Percentiles rank a stretch among this genome's conserved stretches.
phyloP scores from a whole-genome alignment of 2,329 filamentous ascomycete species.

The Beauveria medogensis region DNA sequence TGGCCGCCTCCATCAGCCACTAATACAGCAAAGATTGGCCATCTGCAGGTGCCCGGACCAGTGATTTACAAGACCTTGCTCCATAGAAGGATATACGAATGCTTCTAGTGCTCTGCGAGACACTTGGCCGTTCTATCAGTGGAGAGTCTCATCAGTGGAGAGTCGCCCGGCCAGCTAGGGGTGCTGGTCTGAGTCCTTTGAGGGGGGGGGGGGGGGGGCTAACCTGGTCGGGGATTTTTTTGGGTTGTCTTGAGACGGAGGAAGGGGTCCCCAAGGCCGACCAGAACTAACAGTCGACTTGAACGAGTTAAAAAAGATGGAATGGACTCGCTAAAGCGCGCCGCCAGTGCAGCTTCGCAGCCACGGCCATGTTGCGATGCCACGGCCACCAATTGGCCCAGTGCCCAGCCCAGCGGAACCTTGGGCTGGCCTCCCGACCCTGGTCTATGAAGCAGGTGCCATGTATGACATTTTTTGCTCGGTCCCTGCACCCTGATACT shows the following conservation, averaged over 20 bases:
- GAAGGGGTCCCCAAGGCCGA: not conserved
- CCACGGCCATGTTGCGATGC: not conserved
- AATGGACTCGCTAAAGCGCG: not conserved
- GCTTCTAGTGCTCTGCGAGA: conserved; percentile 1
- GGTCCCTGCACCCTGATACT: not conserved
- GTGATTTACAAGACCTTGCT: not conserved
- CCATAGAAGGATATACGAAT: conserved; percentile 2
- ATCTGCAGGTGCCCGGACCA: not conserved
- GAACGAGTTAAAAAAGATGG: not conserved
- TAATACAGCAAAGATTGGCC: not conserved
- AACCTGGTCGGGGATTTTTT: not conserved
- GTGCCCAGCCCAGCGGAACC: not conserved
- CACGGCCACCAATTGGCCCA: not conserved
- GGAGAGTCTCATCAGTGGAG: not conserved
- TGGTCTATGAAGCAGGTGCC: not conserved
- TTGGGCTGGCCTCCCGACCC: not conserved
- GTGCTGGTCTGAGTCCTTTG: not conserved
- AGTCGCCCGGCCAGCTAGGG: conserved; percentile 4
- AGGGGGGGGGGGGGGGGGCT: not conserved
- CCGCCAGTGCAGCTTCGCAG: not conserved
- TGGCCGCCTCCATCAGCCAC: not conserved
- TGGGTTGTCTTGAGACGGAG: not conserved
- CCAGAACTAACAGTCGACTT: not conserved
- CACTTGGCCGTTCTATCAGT: conserved; percentile 1
- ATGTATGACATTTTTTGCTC: not conserved